Conservation (phyloP, 2,329 filamentous ascomycete genomes). For the Sphaerulina musiva region DNA sequence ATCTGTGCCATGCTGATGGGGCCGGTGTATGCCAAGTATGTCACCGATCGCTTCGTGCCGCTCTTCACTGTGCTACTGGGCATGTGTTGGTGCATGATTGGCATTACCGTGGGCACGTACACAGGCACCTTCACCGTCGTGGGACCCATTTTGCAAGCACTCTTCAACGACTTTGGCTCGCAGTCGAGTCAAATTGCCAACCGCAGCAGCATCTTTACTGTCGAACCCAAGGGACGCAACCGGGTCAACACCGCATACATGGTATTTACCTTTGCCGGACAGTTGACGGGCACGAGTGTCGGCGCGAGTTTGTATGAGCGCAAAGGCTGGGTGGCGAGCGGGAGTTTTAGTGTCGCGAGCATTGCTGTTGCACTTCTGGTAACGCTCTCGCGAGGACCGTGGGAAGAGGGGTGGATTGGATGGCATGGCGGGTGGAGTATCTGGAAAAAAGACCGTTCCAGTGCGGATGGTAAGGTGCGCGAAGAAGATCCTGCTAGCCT, state of each 20-base stretch:
- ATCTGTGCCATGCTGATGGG: slow-evolving; percentile 61
- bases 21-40: slow-evolving; percentile 61
- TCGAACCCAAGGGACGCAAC: slow-evolving; percentile 66
- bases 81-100: slow-evolving; percentile 52
- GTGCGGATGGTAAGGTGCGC: slow-evolving; percentile 35
- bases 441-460: slow-evolving; percentile 35
- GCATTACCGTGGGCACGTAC: slow-evolving; percentile 62
- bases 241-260: slow-evolving; percentile 78
- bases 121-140: slow-evolving; percentile 60
- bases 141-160: slow-evolving; percentile 65
- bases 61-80: slow-evolving; percentile 62
- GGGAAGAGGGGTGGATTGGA: slow-evolving; percentile 53
- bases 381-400: slow-evolving; percentile 46
- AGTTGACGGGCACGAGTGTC: slow-evolving; percentile 58
- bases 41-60: slow-evolving; percentile 66
- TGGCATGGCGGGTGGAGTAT: slow-evolving; percentile 55
- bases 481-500: slow-evolving; percentile 21
- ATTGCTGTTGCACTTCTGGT: slow-evolving; percentile 44
- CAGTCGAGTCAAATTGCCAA: slow-evolving; percentile 72
- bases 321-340: slow-evolving; percentile 52
- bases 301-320: slow-evolving; percentile 51
- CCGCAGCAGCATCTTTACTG: slow-evolving; percentile 60
- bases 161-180: slow-evolving; percentile 63
- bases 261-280: slow-evolving; percentile 67
- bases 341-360: slow-evolving; percentile 52